Base-by-base conservation (phyloP, 2,329 filamentous ascomycete species). In the Penicillium sp. region DNA sequence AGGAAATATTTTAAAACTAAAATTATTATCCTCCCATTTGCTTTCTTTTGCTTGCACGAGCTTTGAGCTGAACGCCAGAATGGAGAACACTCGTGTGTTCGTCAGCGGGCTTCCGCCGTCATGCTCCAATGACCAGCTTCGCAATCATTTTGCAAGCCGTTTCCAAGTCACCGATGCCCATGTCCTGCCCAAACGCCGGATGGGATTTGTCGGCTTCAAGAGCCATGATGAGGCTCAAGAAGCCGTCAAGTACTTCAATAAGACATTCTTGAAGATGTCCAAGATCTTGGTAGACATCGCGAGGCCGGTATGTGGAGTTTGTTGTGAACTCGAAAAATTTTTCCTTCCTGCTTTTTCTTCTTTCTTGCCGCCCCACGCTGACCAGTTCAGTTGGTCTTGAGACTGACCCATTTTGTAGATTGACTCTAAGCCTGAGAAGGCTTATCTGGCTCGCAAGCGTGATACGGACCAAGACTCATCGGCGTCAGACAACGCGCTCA, bases 171-270 rank as follows among this genome's bases (percentile, higher is more conserved):
- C 93, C 46, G 94, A 99, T 76, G 84, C 91, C 65, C 96, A 96
- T 81, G 84, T 97, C 69, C 90, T 97, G 68, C 84, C 90, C 5
- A 86, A 91, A 67, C 85, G 94, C 65, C 85, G 92, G 62, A 97
- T 99, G 73, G 94, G 92, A 63, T 99, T 96, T 80, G 85, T 99
- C 54, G 94, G 94, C 57, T 97, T 93, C 80, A 92, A 90, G 75
- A 89, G 84, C 45, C 78, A 88, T 12, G 85, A 93, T 56, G 88
- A 90, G 69, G 94, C 94, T 50, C 79, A 84, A 51, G 84, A 86
- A 67, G 93, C 94, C 37, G 89, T 95, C 70, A 92, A 90, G 73
- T 96, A 96, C 78, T 97, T 97, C 80, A 92, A 99, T 79, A 90
- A 85, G 70, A 88, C 92, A 58, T 99, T 91, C 75, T 91, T 99